Evolutionary conservation across 768 basidiomycete genomes (phyloP), one percentile per base, ranked within the genome.

Genomic region (Rhizopogon roseolus): DNA sequence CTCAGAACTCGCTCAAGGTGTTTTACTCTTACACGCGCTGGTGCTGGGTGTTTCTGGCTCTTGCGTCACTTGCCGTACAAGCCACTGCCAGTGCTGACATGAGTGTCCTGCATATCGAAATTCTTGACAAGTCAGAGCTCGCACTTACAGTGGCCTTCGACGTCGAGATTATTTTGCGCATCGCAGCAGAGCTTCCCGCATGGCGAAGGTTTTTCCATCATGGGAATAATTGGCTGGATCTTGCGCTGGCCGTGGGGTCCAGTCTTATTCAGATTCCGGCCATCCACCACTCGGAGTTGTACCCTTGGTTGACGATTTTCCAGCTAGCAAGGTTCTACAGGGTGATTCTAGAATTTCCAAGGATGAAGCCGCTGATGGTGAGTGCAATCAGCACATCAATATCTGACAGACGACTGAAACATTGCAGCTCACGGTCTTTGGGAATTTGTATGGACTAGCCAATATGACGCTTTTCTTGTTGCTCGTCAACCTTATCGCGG

Each of bases 381-480:
- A 54, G 57, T 11, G n/a, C 32, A 13, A 40, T 38, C 37, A 38
- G n/a, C 13, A 46, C 54, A n/a, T 44, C 27, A 27, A 32, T 19
- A 38, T 45, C 6, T 19, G 25, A 22, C 34, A 61, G 48, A 52
- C 25, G 50, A 17, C 36, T 40, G 29, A 50, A 38, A 13, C 13
- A 50, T 40, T 16, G 0, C 58, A 94, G 93, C 75, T 90, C 16
- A 86, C 88, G 1, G 89, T 97, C 1, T 93, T 96, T 60, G 93
- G 95, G 9, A 94, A 93, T 65, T 83, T 97, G 77, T 86, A 87
- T 55, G 94, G 92, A 70, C 76, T 98, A 17, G 75, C 78, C 28
- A 98, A 98, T 76, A 95, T 97, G 92, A 79, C 88, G 6, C 66
- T 95, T 32, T 98, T 98, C 74, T 78, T 98, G 19, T 70, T 98